These are phyloP conservation scores for Pinus albicaulis DNA, from an alignment of 75 land plant species.

Conservation along the genomic window DNA sequence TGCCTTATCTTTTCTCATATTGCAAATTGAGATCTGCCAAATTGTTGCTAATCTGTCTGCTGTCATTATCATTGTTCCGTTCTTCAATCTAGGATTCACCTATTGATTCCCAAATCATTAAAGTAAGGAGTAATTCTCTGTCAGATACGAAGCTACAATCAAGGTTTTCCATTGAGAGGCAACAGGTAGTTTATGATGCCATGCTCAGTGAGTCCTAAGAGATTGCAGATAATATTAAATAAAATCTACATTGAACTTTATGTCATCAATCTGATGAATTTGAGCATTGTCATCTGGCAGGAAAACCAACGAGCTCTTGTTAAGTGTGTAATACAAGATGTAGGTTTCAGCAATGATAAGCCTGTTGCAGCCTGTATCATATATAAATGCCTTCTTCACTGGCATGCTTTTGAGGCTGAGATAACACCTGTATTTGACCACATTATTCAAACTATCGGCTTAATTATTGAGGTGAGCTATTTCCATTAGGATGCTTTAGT, in stretches of 20 bases:
- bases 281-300: conserved; percentile 36
- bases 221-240: too few species aligned
- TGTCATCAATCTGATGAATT: neutral
- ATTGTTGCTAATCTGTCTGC: neutral
- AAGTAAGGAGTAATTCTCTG: conserved; percentile 27
- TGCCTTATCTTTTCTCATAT: conserved; percentile 3
- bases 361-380: conserved; percentile 94
- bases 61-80: neutral
- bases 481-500: conserved; percentile 9
- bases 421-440: conserved; percentile 86
- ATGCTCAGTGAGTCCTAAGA: neutral
- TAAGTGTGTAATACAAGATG: conserved; percentile 77
- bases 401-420: conserved; percentile 95
- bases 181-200: conserved; percentile 53
- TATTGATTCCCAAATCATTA: conserved; percentile 46
- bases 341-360: conserved; percentile 85
- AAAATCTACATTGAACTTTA: neutral
- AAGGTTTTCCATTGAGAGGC: conserved; percentile 59
- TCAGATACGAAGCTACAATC: conserved; percentile 55
- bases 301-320: conserved; percentile 78
- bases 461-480: conserved; percentile 70
- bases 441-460: conserved; percentile 81
- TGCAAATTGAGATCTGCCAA: neutral
- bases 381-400: conserved; percentile 82
- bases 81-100: conserved; percentile 57